Percentiles rank a stretch among this genome's conserved stretches.
Conservation (phyloP, 805 yeast species). For the Naumovozyma baii region DNA sequence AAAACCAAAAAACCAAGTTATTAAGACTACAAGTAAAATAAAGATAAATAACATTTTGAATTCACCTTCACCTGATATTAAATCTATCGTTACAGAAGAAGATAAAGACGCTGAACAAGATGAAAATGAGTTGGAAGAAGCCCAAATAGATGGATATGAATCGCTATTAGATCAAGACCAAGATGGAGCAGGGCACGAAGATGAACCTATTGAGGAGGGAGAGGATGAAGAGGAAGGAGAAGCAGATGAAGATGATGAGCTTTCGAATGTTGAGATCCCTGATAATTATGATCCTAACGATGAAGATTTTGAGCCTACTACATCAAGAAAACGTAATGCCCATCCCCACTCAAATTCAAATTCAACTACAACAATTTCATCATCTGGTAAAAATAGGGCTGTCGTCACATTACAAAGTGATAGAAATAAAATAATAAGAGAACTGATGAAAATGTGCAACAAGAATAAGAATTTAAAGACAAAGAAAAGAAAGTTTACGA, state of each 20-base stretch:
- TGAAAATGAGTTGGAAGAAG: neutral
- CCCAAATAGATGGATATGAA: neutral
- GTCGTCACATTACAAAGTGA: slow-evolving; percentile 21
- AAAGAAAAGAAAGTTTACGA: slow-evolving; percentile 28
- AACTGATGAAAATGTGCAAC: slow-evolving; percentile 23
- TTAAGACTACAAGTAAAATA: neutral
- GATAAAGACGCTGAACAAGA: slow-evolving; percentile 2
- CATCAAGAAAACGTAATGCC: neutral
- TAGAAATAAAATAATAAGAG: slow-evolving; percentile 20
- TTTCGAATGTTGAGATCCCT: slow-evolving; percentile 4
- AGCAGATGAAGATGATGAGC: slow-evolving; percentile 4
- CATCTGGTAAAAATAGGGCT: neutral
- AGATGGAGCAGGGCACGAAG: no score
- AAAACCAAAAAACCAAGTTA: neutral
- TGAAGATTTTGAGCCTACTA: slow-evolving; percentile 7
- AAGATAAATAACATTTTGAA: no score
- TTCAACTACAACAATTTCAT: no score
- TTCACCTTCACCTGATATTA: neutral
- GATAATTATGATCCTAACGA: slow-evolving; percentile 4
- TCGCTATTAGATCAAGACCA: no score
- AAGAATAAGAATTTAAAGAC: slow-evolving; percentile 22
- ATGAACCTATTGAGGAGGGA: slow-evolving; percentile 2
- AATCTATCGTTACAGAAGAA: neutral
- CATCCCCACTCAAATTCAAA: no score
- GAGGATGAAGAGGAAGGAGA: slow-evolving; percentile 3